Evolutionary conservation across 768 basidiomycete genomes (phyloP).

Genomic region (Pisolithus tinctorius): DNA sequence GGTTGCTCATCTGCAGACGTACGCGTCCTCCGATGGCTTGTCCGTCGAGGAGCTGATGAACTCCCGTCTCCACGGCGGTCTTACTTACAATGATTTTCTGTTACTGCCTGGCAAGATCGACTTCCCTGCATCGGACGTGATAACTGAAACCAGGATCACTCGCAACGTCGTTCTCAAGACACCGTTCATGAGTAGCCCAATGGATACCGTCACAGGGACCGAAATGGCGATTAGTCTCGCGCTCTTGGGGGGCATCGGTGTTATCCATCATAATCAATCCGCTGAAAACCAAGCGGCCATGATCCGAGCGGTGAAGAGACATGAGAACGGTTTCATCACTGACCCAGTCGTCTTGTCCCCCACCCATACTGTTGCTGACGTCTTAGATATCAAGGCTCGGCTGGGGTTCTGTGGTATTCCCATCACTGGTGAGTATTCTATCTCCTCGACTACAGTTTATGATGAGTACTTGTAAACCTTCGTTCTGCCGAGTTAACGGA

Average conservation of each 20-base stretch:
- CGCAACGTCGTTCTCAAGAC: constrained; percentile 89
- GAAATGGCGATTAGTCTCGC: constrained; percentile 93
- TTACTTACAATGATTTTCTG: constrained; percentile 98
- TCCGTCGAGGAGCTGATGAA: constrained; percentile 83
- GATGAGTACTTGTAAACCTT: neutral
- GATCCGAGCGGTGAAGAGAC: constrained; percentile 96
- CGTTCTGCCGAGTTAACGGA: constrained; percentile 25
- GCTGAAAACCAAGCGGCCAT: constrained; percentile 86
- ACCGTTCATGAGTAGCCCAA: constrained; percentile 95
- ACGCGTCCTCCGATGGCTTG: constrained; percentile 74
- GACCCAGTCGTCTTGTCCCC: constrained; percentile 90
- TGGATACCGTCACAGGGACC: constrained; percentile 98
- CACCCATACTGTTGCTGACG: constrained; percentile 72
- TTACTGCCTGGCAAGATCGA: constrained; percentile 93
- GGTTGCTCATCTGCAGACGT: constrained; percentile 66
- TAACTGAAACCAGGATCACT: constrained; percentile 81
- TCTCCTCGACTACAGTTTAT: neutral
- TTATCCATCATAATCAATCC: constrained; percentile 95
- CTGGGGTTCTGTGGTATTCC: neutral
- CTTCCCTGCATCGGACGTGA: constrained; percentile 77
- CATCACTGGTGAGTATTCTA: neutral
- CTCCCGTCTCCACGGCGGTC: constrained; percentile 76
- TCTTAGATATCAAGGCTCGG: constrained; percentile 76
- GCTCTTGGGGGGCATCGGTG: constrained; percentile 94
- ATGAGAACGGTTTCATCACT: constrained; percentile 97